Evolutionary conservation across 2,329 filamentous ascomycete genomes (phyloP).

Genomic region (Purpureocillium lavendulum): DNA sequence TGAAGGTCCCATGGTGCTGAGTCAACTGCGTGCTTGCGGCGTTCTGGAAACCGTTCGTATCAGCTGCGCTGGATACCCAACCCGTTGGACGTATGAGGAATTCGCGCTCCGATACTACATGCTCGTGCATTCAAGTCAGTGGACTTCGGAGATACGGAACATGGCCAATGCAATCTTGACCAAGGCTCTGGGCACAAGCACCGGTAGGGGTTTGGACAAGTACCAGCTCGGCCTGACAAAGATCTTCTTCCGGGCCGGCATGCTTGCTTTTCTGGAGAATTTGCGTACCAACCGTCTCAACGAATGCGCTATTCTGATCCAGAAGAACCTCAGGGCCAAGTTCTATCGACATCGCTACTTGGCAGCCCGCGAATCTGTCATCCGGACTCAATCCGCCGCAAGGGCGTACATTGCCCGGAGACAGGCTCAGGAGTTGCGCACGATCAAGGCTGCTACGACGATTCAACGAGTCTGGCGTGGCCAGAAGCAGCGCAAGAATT

Average conservation of each 20-base stretch:
- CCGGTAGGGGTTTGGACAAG: conserved; percentile 72
- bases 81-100: conserved; percentile 97
- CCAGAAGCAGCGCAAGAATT: conserved; percentile 78
- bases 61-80: conserved; percentile 93
- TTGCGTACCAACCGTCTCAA: conserved; percentile 84
- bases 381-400: conserved; percentile 69
- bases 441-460: conserved; percentile 78
- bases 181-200: conserved; percentile 76
- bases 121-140: conserved; percentile 80
- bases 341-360: conserved; percentile 91
- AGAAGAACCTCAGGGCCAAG: conserved; percentile 94
- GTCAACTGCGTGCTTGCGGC: conserved; percentile 94
- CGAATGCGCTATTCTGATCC: conserved; percentile 92
- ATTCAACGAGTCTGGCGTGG: conserved; percentile 96
- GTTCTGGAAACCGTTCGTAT: conserved; percentile 97
- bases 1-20: conserved; percentile 96
- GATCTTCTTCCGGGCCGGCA: conserved; percentile 98
- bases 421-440: conserved; percentile 71
- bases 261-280: conserved; percentile 97
- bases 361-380: conserved; percentile 72
- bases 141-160: conserved; percentile 87
- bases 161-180: conserved; percentile 91
- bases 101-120: conserved; percentile 98
- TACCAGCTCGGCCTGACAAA: conserved; percentile 97
- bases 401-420: conserved; percentile 73